Percentiles rank a stretch among this genome's conserved stretches.
phyloP scores from a whole-genome alignment of 345 rosid genomes.

The Psidium friedrichsthalianum region DNA sequence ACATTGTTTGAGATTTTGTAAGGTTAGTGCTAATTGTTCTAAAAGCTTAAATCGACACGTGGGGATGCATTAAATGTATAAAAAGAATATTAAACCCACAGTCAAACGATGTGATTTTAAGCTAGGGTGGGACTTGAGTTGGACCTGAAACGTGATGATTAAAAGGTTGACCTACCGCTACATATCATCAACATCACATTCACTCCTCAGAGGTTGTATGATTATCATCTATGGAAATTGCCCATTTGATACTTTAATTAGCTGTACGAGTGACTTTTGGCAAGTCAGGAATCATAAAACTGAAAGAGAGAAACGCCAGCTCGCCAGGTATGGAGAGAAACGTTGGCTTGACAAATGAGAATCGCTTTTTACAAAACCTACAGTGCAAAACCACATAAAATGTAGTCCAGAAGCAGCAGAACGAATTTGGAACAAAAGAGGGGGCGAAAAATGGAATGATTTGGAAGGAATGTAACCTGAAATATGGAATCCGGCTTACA shows the following conservation, averaged over 20 bases:
- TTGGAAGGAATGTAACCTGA: not conserved
- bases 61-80: not conserved
- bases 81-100: not conserved
- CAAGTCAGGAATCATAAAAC: not conserved
- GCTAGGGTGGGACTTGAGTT: not conserved
- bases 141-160: not conserved
- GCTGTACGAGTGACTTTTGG: not conserved
- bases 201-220: not conserved
- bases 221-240: not conserved
- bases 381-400: not conserved
- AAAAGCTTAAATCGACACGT: not conserved
- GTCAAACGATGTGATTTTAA: not conserved
- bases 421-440: not conserved
- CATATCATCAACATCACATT: not conserved
- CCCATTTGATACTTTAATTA: not conserved
- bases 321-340: too few relatives aligned
- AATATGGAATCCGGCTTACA: not conserved
- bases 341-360: not conserved
- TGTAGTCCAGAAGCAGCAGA: not conserved
- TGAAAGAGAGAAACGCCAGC: not conserved
- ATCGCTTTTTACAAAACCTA: not conserved
- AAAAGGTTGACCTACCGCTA: not conserved
- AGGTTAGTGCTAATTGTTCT: rapidly evolving
- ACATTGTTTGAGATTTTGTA: not conserved
- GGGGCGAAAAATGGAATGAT: not conserved